A percentile compares a stretch with the other conserved stretches of the same genome.
These are phyloP conservation scores for Aureobasidium sp. DNA, from an alignment of 2,329 filamentous ascomycete species.

Conservation along the genomic window DNA sequence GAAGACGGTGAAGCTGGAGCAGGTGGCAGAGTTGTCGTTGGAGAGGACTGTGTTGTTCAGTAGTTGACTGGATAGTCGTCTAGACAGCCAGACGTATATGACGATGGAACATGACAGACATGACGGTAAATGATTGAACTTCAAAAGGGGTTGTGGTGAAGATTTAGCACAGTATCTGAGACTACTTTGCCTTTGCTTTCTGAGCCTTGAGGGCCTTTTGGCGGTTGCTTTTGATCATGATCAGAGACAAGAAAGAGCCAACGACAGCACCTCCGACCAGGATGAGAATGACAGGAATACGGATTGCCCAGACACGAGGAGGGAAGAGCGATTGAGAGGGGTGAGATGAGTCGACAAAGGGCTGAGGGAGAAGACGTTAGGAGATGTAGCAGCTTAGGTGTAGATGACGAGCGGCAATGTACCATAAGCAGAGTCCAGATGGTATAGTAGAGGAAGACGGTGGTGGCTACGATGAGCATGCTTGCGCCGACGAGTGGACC, in stretches of 20 bases:
- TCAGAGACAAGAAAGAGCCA: constrained; percentile 93
- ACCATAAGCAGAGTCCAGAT: constrained; percentile 99
- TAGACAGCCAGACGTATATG: no score
- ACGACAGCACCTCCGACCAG: constrained; percentile 94
- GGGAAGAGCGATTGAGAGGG: constrained; percentile 96
- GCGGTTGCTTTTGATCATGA: constrained; percentile 99
- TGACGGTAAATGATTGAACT: background rate
- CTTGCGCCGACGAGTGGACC: constrained; percentile 85
- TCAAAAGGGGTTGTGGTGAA: constrained; percentile 14
- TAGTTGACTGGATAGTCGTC: constrained; percentile 5
- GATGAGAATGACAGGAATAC: constrained; percentile 96
- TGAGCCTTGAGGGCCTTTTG: constrained; percentile 98
- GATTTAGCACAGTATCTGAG: background rate
- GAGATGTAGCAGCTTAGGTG: background rate
- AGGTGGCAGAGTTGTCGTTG: constrained; percentile 26
- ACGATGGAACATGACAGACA: no score
- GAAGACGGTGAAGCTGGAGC: constrained; percentile 21
- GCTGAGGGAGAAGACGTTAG: constrained; percentile 58
- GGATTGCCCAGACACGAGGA: constrained; percentile 98
- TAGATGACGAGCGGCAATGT: constrained; percentile 34
- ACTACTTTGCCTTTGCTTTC: constrained; percentile 78
- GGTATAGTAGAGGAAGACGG: constrained; percentile 91
- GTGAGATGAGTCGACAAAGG: constrained; percentile 97
- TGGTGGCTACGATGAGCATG: constrained; percentile 79
- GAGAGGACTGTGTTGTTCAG: constrained; percentile 33